Conservation (phyloP, 2,329 filamentous ascomycete genomes). For the Neofusicoccum cordaticola region DNA sequence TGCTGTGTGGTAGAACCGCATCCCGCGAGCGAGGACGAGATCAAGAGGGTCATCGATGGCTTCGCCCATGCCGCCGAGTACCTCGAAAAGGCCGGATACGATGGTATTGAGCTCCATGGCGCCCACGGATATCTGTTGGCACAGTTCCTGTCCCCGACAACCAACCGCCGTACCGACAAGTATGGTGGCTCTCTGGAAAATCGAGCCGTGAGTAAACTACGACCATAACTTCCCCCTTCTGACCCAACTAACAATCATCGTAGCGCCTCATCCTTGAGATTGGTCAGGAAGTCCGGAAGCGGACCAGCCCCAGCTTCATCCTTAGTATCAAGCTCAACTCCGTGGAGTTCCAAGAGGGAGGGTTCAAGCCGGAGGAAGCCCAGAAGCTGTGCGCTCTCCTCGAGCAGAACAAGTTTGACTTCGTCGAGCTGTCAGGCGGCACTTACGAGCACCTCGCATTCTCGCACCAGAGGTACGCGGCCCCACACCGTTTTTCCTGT, state of each 20-base stretch:
- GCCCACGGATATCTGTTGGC: conserved; percentile 47
- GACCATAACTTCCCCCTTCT: conserved; percentile 23
- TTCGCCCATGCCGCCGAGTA: conserved; percentile 62
- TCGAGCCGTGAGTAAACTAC: conserved; percentile 30
- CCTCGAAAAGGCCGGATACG: conserved; percentile 59
- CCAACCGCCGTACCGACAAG: conserved; percentile 43
- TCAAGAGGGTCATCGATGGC: conserved; percentile 46
- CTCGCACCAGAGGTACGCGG: conserved; percentile 17
- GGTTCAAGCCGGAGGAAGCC: conserved; percentile 45
- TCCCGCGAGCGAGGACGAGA: conserved; percentile 54
- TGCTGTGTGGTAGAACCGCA: conserved; percentile 46
- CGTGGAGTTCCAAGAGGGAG: conserved; percentile 42
- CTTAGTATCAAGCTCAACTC: conserved; percentile 53
- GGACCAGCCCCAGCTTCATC: conserved; percentile 41
- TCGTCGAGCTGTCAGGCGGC: conserved; percentile 67
- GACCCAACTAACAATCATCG: conserved; percentile 19
- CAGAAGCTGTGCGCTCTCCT: conserved; percentile 47
- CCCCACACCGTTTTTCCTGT: conserved; percentile 27
- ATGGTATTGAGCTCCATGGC: conserved; percentile 49
- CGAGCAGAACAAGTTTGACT: conserved; percentile 62
- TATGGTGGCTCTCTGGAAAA: conserved; percentile 47
- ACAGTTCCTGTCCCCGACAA: conserved; percentile 43
- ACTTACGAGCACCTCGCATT: conserved; percentile 35
- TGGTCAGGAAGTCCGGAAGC: conserved; percentile 40
- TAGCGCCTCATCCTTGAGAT: conserved; percentile 45